Evolutionary conservation across 352 stramenopile genomes (phyloP).

Genomic region (Synura sp.): DNA sequence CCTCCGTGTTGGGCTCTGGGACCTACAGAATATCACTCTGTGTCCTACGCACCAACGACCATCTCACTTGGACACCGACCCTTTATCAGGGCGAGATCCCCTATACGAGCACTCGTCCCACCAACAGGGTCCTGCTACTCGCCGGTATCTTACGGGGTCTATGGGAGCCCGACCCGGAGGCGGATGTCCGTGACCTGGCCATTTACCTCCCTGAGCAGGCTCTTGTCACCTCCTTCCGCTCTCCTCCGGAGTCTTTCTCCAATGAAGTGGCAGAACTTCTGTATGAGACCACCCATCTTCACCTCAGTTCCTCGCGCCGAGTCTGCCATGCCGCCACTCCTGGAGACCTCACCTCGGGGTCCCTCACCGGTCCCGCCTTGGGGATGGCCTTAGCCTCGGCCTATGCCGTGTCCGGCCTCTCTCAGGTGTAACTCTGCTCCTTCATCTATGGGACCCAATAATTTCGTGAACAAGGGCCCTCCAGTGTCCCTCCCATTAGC

Average conservation of each 20-base stretch:
- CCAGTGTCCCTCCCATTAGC: not conserved
- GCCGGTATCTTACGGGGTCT: not conserved
- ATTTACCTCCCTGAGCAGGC: slow-evolving; percentile 11
- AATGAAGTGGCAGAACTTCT: no score
- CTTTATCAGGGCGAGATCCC: not conserved
- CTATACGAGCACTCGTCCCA: not conserved
- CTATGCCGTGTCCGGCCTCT: no score
- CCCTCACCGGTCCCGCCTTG: not conserved
- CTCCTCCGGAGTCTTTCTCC: not conserved
- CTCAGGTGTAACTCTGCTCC: slow-evolving; percentile 2
- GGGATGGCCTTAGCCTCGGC: no score
- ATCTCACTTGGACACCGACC: not conserved
- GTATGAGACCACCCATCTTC: not conserved
- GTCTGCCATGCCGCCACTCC: not conserved
- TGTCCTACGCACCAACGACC: not conserved
- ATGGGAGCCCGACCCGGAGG: slow-evolving; percentile 8
- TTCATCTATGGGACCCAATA: not conserved
- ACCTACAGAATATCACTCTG: slow-evolving; percentile 1
- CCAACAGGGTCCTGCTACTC: not conserved
- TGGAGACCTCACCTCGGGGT: not conserved
- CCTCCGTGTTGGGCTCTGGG: not conserved
- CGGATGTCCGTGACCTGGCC: not conserved
- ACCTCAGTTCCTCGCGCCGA: not conserved
- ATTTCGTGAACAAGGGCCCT: slow-evolving; percentile 14
- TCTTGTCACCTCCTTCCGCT: not conserved